Evolutionary conservation across 78 protist genomes (phyloP).

Genomic region (Cyanophora paradoxa): DNA sequence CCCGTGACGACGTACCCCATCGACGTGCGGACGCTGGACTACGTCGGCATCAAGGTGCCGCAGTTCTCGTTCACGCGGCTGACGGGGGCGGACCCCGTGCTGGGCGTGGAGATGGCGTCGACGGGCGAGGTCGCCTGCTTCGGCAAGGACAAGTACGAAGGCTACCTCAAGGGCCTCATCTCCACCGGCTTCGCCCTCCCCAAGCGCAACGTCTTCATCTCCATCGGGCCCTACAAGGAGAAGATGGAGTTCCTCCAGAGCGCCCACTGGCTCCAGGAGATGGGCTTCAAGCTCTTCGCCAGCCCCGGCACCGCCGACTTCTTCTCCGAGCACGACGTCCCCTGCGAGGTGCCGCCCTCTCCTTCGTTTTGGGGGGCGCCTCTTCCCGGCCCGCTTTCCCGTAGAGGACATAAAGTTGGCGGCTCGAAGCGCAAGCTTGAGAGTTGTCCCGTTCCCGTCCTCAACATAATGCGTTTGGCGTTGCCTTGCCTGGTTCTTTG

Average conservation of each 20-base stretch:
- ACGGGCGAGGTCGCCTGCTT: conserved; percentile 90
- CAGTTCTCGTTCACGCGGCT: conserved; percentile 92
- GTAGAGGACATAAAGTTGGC: neutral
- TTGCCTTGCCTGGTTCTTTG: too few relatives aligned
- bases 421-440: neutral
- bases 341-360: conserved; percentile 5
- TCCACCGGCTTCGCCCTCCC: conserved; percentile 71
- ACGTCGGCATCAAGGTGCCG: conserved; percentile 82
- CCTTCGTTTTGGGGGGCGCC: neutral
- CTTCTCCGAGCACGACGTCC: conserved; percentile 48
- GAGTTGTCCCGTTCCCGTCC: neutral
- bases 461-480: too few relatives aligned
- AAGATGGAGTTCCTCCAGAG: conserved; percentile 68
- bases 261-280: conserved; percentile 39
- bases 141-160: conserved; percentile 63
- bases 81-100: conserved; percentile 89
- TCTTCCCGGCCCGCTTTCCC: too few relatives aligned
- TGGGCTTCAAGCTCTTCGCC: conserved; percentile 60
- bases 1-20: neutral
- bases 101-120: conserved; percentile 97
- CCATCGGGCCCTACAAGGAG: conserved; percentile 72
- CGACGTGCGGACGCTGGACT: conserved; percentile 26
- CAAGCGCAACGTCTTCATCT: conserved; percentile 56
- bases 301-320: conserved; percentile 69
- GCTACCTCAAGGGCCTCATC: conserved; percentile 84